Evolutionary conservation across 1,139 yeast species (phyloP).

Genomic region (Nakaseomyces nivariensis): DNA sequence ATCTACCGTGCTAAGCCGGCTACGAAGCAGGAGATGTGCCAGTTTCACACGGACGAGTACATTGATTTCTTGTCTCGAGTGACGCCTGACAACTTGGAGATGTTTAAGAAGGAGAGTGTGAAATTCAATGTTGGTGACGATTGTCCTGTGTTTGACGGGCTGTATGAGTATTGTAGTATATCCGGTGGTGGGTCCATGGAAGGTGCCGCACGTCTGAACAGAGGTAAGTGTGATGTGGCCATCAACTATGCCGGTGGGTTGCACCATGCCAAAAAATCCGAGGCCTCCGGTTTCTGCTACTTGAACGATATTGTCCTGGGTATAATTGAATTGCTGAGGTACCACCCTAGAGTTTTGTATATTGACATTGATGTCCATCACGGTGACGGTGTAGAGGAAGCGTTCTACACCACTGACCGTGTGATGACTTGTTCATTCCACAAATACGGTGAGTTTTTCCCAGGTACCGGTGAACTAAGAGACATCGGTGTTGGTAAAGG

Average conservation of each 20-base stretch:
- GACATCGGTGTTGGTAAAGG: slow-evolving; percentile 87
- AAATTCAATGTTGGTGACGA: slow-evolving; percentile 96
- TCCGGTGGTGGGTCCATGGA: slow-evolving; percentile 97
- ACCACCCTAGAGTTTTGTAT: slow-evolving; percentile 84
- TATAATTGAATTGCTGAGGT: slow-evolving; percentile 68
- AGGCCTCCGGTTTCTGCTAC: slow-evolving; percentile 94
- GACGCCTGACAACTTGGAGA: slow-evolving; percentile 86
- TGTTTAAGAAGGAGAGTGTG: slow-evolving; percentile 85
- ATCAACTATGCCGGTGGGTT: slow-evolving; percentile 96
- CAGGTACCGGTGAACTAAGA: slow-evolving; percentile 86
- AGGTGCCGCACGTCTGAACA: slow-evolving; percentile 85
- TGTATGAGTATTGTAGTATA: slow-evolving; percentile 88
- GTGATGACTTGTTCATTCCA: slow-evolving; percentile 95
- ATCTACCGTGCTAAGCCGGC: slow-evolving; percentile 96
- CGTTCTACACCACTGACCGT: slow-evolving; percentile 87
- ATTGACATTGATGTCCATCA: slow-evolving; percentile 95
- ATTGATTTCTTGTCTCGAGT: slow-evolving; percentile 88
- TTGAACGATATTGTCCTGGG: slow-evolving; percentile 89
- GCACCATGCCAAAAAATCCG: slow-evolving; percentile 93
- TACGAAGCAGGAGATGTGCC: slow-evolving; percentile 97
- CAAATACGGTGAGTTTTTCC: slow-evolving; percentile 93
- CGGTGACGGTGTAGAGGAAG: slow-evolving; percentile 98
- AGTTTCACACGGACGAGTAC: slow-evolving; percentile 95
- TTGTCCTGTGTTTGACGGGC: slow-evolving; percentile 93
- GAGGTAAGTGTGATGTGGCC: slow-evolving; percentile 93